These are phyloP conservation scores for Kuraishia cidri DNA, from an alignment of 805 yeast species.

Conservation along the genomic window DNA sequence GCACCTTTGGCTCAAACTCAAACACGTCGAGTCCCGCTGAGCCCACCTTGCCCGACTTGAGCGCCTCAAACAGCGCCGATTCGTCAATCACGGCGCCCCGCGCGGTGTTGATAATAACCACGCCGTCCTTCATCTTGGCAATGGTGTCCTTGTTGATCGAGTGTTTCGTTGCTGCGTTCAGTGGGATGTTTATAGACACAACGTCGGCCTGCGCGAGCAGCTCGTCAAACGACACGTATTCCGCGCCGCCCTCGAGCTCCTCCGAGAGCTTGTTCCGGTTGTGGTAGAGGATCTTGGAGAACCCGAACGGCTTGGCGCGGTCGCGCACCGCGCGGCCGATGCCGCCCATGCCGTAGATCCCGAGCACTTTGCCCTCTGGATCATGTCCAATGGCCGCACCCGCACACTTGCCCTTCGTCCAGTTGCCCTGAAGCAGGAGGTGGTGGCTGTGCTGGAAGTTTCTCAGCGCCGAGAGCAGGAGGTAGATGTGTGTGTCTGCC, in stretches of 20 bases:
- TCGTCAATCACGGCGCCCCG: constrained; percentile 82
- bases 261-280: constrained; percentile 52
- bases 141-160: constrained; percentile 53
- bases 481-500: constrained; percentile 45
- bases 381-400: constrained; percentile 64
- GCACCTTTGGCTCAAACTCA: constrained; percentile 67
- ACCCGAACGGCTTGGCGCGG: constrained; percentile 71
- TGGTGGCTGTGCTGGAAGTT: constrained; percentile 55
- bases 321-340: constrained; percentile 77
- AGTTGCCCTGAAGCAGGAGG: constrained; percentile 46
- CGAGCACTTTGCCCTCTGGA: constrained; percentile 69
- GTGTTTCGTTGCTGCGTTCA: constrained; percentile 65
- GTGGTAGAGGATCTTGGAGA: constrained; percentile 59
- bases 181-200: constrained; percentile 68
- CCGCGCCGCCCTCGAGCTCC: constrained; percentile 61
- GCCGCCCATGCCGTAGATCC: constrained; percentile 85
- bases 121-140: constrained; percentile 69
- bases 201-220: constrained; percentile 58
- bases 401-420: constrained; percentile 40
- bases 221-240: constrained; percentile 66
- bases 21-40: constrained; percentile 71
- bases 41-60: constrained; percentile 56
- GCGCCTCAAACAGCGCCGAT: constrained; percentile 39
- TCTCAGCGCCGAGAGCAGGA: constrained; percentile 42
- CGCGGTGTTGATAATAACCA: constrained; percentile 74